Evolutionary conservation across 805 yeast genomes (phyloP).

Genomic region (Huiozyma sinensis): DNA sequence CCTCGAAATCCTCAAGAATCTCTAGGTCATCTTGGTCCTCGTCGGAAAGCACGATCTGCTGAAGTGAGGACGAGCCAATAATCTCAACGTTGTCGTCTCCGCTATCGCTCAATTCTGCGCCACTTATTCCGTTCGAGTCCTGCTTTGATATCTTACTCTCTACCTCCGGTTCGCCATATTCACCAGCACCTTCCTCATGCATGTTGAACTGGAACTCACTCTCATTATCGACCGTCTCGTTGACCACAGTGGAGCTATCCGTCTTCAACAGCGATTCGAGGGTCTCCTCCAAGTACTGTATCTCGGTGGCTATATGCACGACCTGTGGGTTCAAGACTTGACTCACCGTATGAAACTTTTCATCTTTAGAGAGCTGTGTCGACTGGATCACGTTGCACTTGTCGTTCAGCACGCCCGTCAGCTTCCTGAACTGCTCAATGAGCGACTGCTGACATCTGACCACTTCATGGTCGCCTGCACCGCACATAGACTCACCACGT

Average conservation of each 20-base stretch:
- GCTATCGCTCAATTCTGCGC: neutral
- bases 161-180: no score
- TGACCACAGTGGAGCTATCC: conserved; percentile 2
- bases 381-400: conserved; percentile 32
- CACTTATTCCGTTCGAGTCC: neutral
- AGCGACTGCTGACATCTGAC: conserved; percentile 1
- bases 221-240: conserved; percentile 8
- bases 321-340: conserved; percentile 9
- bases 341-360: conserved; percentile 21
- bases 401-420: conserved; percentile 13
- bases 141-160: no score
- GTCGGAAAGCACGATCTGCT: neutral
- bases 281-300: no score
- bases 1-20: neutral
- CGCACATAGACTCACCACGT: no score
- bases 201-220: conserved; percentile 5
- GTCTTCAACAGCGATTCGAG: neutral
- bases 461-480: neutral
- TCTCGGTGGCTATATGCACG: no score
- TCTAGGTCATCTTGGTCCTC: neutral
- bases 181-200: conserved; percentile 1
- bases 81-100: conserved; percentile 1
- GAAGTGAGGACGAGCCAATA: neutral
- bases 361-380: conserved; percentile 34
- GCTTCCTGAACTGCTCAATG: conserved; percentile 1